Evolutionary conservation across 306 rosid genomes (phyloP), one percentile per base, ranked within the genome.

Genomic region (Fragaria vesca): DNA sequence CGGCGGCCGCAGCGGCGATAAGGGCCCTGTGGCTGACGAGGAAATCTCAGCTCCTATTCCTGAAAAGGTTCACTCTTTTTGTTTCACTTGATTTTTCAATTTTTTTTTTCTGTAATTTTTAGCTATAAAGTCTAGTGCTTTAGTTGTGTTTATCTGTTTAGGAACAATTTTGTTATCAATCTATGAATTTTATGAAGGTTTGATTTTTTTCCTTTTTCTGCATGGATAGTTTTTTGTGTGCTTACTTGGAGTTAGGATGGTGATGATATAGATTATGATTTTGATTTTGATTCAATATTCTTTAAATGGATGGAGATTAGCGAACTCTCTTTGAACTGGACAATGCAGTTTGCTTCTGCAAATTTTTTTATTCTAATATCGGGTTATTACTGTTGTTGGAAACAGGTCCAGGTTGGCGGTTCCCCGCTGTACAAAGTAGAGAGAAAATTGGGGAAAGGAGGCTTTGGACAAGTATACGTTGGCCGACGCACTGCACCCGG

Each of bases 401-500:
- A 66, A 83, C 83, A 81, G 94, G 85, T 82, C 66, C 86, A 83
- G 81, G 89, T 86, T 75, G 89, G 89, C 54, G 89, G 89, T 76
- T 86, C 89, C 36, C 89, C 89, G 12, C 50, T 76, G 32, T 86
- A 86, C 82, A 81, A 74, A 81, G 70, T 76, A 26, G 89, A 83
- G 24, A 83, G 68, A 61, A 86, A 86, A 81, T 78, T 86, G 79
- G 98, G 97, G 6, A 91, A 93, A 82, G 98, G 97, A 76, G 98
- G 98, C 63, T 93, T 93, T 82, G 98, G 98, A 71, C 98, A 91
- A 83, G 98, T 93, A 51, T 93, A 88, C 11, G 98, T 93, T 73
- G 98, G 98, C 63, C 83, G 93, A 8, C 90, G 97, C 34, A 80
- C 86, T 40, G 58, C 57, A 21, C 79, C 75, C 18, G 98, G 97